Base-by-base conservation (phyloP, 139 green algal genomes). In the Coccomyxa sp. region DNA sequence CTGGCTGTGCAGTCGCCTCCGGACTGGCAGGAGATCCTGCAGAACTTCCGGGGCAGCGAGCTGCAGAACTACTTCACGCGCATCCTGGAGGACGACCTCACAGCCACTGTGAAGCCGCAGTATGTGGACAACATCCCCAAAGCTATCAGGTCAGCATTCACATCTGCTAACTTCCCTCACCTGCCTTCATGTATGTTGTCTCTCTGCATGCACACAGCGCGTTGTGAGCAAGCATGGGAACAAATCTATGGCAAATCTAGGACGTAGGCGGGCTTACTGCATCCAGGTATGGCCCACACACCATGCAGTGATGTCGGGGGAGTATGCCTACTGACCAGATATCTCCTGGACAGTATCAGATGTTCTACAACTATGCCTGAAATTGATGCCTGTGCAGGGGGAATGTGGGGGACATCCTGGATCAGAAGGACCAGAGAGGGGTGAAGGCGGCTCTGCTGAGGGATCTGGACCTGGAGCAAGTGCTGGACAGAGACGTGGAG, bases 41-140 rank as follows among this genome's bases (percentile, higher is more conserved):
- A 89, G 9, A 95, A 99, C 89, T 99, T 99, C 86, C 89, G 97
- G 64, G 97, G 97, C 55, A 93, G 80, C 9, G 97, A 99, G 88
- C 89, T 99, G 76, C 96, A 99, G 75, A 99, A 99, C 89, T 99
- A 99, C 90, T 98, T 99, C 88, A 96, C 91, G 8, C 86, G 89
- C 10, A 88, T 99, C 39, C 89, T 99, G 73, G 96, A 99, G 87
- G 96, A 99, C 80, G 92, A 99, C 88, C 75, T 99, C 55, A 96
- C 97, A 82, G 94, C 94, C 10, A 90, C 95, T 74, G 95, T 97
- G 78, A 97, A 97, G 84, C 93, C 93, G 34, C 94, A 97, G 88
- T 97, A 97, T 79, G 94, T 98, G 39, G 97, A 99, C 82, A 90
- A 99, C 88, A 99, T 99, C 84, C 96, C 97, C 76, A 97, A 97